Conservation (phyloP, 257 asterid species). For the Petunia secreta region DNA sequence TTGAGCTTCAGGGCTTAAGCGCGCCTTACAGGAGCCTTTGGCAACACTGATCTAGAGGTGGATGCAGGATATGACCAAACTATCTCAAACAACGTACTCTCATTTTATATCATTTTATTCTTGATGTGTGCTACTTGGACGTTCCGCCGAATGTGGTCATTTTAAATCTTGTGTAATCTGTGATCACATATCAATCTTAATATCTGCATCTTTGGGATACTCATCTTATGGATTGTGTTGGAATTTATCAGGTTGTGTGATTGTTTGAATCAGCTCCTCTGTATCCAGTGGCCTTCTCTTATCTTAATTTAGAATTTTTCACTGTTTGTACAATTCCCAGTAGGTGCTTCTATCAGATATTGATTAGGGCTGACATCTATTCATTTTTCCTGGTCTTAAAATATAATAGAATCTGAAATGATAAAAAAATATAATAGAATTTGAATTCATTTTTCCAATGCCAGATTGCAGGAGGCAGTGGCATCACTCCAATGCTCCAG, state of each 20-base stretch:
- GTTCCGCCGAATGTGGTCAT: no score
- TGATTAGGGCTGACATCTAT: constrained; percentile 4
- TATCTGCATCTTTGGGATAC: no score
- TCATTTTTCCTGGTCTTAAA: neutral
- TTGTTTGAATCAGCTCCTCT: neutral
- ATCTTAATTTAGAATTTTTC: neutral
- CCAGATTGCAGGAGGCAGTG: constrained; percentile 96
- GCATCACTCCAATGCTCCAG: constrained; percentile 99
- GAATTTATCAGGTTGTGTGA: neutral
- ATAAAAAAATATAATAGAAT: neutral
- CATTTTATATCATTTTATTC: no score
- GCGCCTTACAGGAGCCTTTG: no score
- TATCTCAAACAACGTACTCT: no score
- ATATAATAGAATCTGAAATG: constrained; percentile 11
- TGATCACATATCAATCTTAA: no score
- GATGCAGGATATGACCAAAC: no score
- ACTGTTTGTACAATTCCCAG: neutral
- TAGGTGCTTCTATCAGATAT: constrained; percentile 15
- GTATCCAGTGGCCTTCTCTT: neutral
- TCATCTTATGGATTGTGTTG: no score
- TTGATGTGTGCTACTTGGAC: no score
- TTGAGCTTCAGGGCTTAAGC: no score
- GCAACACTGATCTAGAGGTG: no score
- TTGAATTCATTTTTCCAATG: constrained; percentile 24
- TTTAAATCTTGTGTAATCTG: no score